Base-by-base conservation (phyloP, 441 rosid species). In the Mallotus repandus region DNA sequence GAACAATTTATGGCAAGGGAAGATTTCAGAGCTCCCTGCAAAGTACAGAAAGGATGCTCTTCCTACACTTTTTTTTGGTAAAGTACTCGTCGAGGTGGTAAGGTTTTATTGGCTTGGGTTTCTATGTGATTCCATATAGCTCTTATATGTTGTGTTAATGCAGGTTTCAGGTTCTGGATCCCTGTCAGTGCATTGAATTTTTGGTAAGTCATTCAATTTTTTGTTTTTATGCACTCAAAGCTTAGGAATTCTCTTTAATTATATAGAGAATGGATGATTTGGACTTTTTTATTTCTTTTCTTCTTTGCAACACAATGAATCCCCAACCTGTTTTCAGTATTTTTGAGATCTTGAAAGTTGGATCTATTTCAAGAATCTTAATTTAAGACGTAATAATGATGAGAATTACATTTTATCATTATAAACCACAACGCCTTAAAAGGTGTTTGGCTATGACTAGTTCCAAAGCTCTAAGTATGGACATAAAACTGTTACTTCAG, bases 81-180 rank as follows among this genome's bases (percentile, higher is more conserved):
- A 83, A 72, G 29, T 60, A 52, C 65, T 73, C 67, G 52, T 62
- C 59, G 43, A 57, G 63, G 62, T 18, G 21, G 13, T 54, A 78
- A 64, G 65, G 14, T 71, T 74, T 72, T 49, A 57, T 74, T 79
- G 32, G 68, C 67, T 69, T 69, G 11, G 53, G 64, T 63, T 38
- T 77, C 60, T 50, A 19, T 25, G 32, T 79, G 54, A 70, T 66
- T 79, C 77, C 56, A 70, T 12, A 79, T 77, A 55, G 68, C 10
- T 10, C 52, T 76, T 66, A 15, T 48, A 58, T 75, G 45, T 69
- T 46, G 60, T 76, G 59, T 46, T 52, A 76, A 41, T 84, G 84
- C 92, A 94, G 98, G 98, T 63, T 87, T 94, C 70, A 89, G 97
- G 76, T 94, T 94, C 78, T 94, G 97, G 98, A 79, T 94, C 70